Evolutionary conservation across 805 yeast genomes (phyloP).

Genomic region (Suhomyces vadensis): DNA sequence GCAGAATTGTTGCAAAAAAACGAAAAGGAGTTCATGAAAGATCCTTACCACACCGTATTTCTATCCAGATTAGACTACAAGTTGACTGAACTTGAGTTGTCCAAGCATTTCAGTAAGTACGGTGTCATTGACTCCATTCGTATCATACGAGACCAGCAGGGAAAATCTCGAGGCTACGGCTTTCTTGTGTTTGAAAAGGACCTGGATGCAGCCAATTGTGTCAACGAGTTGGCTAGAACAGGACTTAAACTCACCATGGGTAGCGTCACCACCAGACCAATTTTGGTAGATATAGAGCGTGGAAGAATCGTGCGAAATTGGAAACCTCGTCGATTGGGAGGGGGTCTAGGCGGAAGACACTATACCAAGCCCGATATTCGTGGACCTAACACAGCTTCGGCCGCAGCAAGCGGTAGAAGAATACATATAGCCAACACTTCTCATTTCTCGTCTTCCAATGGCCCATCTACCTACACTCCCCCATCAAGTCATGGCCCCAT

Average conservation of each 20-base stretch:
- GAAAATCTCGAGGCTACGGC: conserved; percentile 77
- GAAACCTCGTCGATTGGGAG: conserved; percentile 79
- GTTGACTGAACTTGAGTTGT: conserved; percentile 67
- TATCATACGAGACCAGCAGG: conserved; percentile 36
- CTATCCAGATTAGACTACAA: conserved; percentile 69
- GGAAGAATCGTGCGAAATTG: conserved; percentile 66
- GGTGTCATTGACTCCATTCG: conserved; percentile 67
- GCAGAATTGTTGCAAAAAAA: conserved; percentile 28
- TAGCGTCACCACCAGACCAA: conserved; percentile 47
- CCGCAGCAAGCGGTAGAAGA: conserved; percentile 32
- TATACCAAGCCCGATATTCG: conserved; percentile 43
- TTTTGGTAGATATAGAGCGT: conserved; percentile 72
- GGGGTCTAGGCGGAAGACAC: conserved; percentile 89
- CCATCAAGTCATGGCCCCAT: conserved; percentile 1
- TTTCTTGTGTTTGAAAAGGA: conserved; percentile 71
- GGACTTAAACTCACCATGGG: conserved; percentile 33
- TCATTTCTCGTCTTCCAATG: not conserved
- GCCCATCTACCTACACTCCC: conserved; percentile 1
- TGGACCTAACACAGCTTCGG: conserved; percentile 31
- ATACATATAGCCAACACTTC: conserved; percentile 8
- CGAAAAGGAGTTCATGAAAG: conserved; percentile 39
- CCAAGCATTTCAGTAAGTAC: conserved; percentile 56
- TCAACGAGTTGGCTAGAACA: conserved; percentile 52
- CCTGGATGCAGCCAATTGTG: conserved; percentile 60
- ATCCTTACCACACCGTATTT: conserved; percentile 79